Conservation (phyloP, 257 asterid genomes). For the Linderniella brevidens region DNA sequence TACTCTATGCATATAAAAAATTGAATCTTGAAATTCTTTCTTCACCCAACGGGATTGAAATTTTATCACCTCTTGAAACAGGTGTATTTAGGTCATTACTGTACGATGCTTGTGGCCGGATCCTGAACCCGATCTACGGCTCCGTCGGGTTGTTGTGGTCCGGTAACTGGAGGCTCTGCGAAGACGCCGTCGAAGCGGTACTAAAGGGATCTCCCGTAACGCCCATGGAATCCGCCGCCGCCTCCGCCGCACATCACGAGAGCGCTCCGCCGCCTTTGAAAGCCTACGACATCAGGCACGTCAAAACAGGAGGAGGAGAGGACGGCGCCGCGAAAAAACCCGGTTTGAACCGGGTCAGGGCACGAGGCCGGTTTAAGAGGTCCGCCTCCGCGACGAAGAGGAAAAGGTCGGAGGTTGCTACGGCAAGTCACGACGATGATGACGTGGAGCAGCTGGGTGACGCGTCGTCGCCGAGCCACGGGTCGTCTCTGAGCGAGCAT, state of each 20-base stretch:
- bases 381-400: neutral
- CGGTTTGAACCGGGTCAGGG: neutral
- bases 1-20: neutral
- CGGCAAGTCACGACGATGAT: too few species aligned
- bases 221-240: neutral
- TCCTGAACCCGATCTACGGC: slow-evolving; percentile 42
- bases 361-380: neutral
- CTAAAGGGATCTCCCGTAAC: slow-evolving; percentile 9
- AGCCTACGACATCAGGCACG: slow-evolving; percentile 3
- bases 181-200: slow-evolving; percentile 45
- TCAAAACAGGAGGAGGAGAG: neutral
- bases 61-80: slow-evolving; percentile 4
- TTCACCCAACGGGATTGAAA: neutral
- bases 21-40: too few species aligned
- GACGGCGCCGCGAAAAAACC: neutral
- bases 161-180: slow-evolving; percentile 49
- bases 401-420: neutral
- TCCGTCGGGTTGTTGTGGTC: slow-evolving; percentile 39
- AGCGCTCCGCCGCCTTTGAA: neutral
- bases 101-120: slow-evolving; percentile 49
- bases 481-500: slow-evolving; percentile 2
- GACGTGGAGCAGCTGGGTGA: neutral
- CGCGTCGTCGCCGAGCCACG: slow-evolving; percentile 5
- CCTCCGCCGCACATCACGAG: too few species aligned
- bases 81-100: slow-evolving; percentile 36